A percentile compares a stretch with the other conserved stretches of the same genome.
Evolutionary conservation across 164 flowering plant species (phyloP).

Genomic region (Aristolochia californica): DNA sequence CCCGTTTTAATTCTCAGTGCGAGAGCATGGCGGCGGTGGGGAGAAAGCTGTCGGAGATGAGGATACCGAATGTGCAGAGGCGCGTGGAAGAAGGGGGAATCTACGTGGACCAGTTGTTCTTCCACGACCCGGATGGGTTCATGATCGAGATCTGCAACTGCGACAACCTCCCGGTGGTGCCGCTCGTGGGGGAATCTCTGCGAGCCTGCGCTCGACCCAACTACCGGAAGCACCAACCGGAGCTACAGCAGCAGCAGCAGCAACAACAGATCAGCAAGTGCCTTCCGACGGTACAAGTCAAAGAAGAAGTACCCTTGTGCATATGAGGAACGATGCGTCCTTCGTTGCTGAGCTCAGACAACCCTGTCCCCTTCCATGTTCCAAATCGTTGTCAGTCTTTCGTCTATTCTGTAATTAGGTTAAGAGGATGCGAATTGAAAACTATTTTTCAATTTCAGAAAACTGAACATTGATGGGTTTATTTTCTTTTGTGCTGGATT

Average conservation of each 20-base stretch:
- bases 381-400: no score
- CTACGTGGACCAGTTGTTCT: slow-evolving; percentile 63
- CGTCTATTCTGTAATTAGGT: no score
- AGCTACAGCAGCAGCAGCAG: slow-evolving; percentile 18
- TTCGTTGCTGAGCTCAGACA: no score
- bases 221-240: slow-evolving; percentile 12
- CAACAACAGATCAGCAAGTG: slow-evolving; percentile 17
- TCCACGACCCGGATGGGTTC: slow-evolving; percentile 90
- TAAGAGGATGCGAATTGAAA: no score
- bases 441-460: no score
- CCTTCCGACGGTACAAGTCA: slow-evolving; percentile 4
- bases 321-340: no score
- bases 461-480: no score
- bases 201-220: slow-evolving; percentile 36
- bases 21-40: slow-evolving; percentile 75
- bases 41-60: slow-evolving; percentile 60
- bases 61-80: slow-evolving; percentile 27
- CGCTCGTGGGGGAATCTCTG: slow-evolving; percentile 41
- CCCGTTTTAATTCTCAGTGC: slow-evolving; percentile 31
- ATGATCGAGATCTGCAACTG: slow-evolving; percentile 94
- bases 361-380: no score
- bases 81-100: slow-evolving; percentile 65
- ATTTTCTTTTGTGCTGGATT: no score
- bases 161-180: slow-evolving; percentile 64
- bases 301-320: slow-evolving; percentile 1